A percentile compares a stretch with the other conserved stretches of the same genome.
Conservation (phyloP, 2,329 filamentous ascomycete genomes). For the Ophiostoma angusticollis region DNA sequence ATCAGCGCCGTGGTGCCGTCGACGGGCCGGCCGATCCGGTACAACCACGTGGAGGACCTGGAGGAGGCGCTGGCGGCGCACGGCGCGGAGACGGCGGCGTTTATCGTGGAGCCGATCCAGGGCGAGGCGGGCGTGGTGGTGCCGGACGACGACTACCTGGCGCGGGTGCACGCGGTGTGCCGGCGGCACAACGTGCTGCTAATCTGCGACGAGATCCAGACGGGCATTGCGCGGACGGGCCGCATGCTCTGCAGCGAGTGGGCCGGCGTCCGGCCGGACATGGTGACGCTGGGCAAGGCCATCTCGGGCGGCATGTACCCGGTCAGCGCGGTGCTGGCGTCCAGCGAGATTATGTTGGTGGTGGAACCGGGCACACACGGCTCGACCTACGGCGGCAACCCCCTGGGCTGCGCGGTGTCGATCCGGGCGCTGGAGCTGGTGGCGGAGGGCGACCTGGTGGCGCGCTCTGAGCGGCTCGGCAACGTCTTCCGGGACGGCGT, state of each 20-base stretch:
- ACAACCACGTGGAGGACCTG: conserved; percentile 73
- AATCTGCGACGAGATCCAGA: conserved; percentile 98
- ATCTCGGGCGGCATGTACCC: conserved; percentile 98
- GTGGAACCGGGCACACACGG: conserved; percentile 95
- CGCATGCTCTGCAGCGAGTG: conserved; percentile 90
- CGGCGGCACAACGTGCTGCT: conserved; percentile 90
- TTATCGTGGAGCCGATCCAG: conserved; percentile 93
- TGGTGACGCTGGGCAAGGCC: conserved; percentile 91
- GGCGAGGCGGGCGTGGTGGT: conserved; percentile 96
- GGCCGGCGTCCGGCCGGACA: conserved; percentile 87
- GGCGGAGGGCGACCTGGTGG: conserved; percentile 78
- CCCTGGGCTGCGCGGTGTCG: conserved; percentile 85
- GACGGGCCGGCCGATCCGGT: conserved; percentile 67
- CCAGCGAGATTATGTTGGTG: conserved; percentile 87
- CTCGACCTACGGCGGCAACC: conserved; percentile 97
- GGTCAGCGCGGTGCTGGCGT: conserved; percentile 82
- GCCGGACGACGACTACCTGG: conserved; percentile 78
- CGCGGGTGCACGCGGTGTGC: conserved; percentile 69
- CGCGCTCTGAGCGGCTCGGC: conserved; percentile 69
- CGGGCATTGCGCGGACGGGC: conserved; percentile 88
- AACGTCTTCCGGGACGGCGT: conserved; percentile 73
- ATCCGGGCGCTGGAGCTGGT: conserved; percentile 91
- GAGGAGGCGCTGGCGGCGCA: conserved; percentile 67
- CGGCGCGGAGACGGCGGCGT: conserved; percentile 76
- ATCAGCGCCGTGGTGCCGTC: conserved; percentile 66